Base-by-base conservation (phyloP, 2,329 filamentous ascomycete species). In the Cytospora mali region DNA sequence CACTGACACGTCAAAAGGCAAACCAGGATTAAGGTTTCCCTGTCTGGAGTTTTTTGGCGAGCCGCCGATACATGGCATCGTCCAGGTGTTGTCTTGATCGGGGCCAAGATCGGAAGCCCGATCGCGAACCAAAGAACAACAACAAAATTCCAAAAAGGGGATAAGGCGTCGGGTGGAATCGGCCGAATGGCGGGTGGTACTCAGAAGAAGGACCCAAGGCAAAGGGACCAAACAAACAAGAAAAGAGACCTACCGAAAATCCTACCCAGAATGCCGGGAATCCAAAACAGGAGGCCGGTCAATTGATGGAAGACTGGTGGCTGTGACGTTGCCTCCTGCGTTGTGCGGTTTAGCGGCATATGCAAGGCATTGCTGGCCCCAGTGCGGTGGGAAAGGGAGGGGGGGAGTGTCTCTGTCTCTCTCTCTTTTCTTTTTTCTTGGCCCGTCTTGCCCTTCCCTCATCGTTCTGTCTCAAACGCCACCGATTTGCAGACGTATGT, bases 341-440 rank as follows among this genome's bases (percentile, higher is more conserved):
- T 52, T 21, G 23, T 54, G 57, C 31, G 50, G 28, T n/a, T 52
- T 62, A 59, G 63, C 63, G 39, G 39, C 39, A 46, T 46, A 65
- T 65, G 63, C 60, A 65, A 59, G 63, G 62, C 63, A 65, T 62
- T 65, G 63, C 60, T 65, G 60, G 63, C 62, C 55, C 59, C 62
- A 55, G 39, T 56, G 62, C 55, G 52, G 27, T 58, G 49, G 60
- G 58, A 27, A 29, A 51, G 35, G 52, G 39, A n/a, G 4, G 7
- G n/a, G n/a, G n/a, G n/a, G 7, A 1, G 6, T 46, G 39, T n/a
- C n/a, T 21, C 39, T 46, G n/a, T 46, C 16, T 23, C 16, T 10
- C n/a, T 46, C 10, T 10, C 21, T 46, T 11, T 21, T 9, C n/a
- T 21, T 21, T 11, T 21, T n/a, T 42, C 13, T 5, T 14, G 7